A percentile compares a stretch with the other conserved stretches of the same genome.
Conservation (phyloP, 169 alveolate genomes). For the Prorocentrum cordatum region DNA sequence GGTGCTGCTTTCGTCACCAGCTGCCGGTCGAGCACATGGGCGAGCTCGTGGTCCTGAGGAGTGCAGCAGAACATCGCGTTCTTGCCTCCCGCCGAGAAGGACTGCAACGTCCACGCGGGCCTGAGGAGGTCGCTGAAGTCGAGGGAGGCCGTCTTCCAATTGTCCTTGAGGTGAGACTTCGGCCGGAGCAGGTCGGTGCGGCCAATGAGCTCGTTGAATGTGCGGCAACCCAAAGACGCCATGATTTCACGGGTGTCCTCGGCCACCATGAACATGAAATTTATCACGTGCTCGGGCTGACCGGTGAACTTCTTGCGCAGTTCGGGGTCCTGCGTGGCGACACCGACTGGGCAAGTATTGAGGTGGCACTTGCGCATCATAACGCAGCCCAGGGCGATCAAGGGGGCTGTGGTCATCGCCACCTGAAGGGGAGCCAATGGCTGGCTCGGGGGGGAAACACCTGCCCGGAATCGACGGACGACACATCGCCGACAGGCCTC, state of each 20-base stretch:
- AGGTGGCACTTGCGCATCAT: slow-evolving; percentile 82
- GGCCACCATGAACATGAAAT: slow-evolving; percentile 77
- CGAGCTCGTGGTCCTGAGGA: slow-evolving; percentile 67
- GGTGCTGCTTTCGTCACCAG: slow-evolving; percentile 16
- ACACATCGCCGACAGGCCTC: too few relatives aligned
- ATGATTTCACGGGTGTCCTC: slow-evolving; percentile 72
- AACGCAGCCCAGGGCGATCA: slow-evolving; percentile 79
- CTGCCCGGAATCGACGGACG: too few relatives aligned
- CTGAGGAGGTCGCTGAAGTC: slow-evolving; percentile 70
- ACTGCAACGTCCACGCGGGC: slow-evolving; percentile 72
- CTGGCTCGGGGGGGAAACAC: neutral
- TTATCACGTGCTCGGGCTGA: slow-evolving; percentile 78
- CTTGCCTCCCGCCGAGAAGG: too few relatives aligned
- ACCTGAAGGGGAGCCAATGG: slow-evolving; percentile 75
- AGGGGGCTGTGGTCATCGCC: slow-evolving; percentile 78
- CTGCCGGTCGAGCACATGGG: slow-evolving; percentile 58
- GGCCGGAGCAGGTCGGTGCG: slow-evolving; percentile 68
- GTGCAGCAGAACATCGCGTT: slow-evolving; percentile 65
- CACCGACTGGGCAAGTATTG: slow-evolving; percentile 81
- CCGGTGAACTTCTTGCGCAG: slow-evolving; percentile 75
- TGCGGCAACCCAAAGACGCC: slow-evolving; percentile 67
- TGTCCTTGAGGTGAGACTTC: slow-evolving; percentile 13
- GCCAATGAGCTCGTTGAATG: slow-evolving; percentile 69
- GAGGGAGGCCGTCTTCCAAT: slow-evolving; percentile 58
- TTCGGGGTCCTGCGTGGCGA: slow-evolving; percentile 74